Evolutionary conservation across 257 asterid genomes (phyloP).

Genomic region (Agastache rugosa): DNA sequence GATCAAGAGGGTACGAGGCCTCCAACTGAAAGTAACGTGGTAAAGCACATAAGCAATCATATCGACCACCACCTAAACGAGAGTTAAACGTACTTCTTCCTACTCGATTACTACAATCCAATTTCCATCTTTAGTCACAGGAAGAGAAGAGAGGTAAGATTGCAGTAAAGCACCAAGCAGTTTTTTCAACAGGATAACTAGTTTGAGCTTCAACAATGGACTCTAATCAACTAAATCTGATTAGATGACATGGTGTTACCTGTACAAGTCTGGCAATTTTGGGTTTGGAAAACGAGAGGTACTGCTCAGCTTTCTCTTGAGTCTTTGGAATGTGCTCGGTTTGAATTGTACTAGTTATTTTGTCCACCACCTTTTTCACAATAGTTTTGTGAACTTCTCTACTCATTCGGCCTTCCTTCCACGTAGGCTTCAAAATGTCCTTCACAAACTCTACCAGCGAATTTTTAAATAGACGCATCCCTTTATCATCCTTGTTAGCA

Average conservation of each 20-base stretch:
- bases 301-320: conserved; percentile 78
- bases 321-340: conserved; percentile 78
- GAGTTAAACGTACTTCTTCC: background rate
- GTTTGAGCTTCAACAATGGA: conserved; percentile 2
- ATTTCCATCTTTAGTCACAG: background rate
- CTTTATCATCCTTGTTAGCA: conserved; percentile 78
- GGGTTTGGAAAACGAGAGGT: conserved; percentile 69
- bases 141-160: conserved; percentile 4
- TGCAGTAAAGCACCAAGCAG: background rate
- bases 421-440: conserved; percentile 82
- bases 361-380: conserved; percentile 96
- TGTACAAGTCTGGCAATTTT: conserved; percentile 90
- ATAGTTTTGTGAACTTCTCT: conserved; percentile 88
- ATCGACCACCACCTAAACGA: background rate
- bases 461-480: conserved; percentile 76
- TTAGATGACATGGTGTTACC: conserved; percentile 49
- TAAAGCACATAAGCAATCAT: background rate
- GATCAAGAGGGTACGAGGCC: background rate
- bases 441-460: conserved; percentile 85
- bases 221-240: background rate
- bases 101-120: background rate
- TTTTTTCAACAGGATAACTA: conserved; percentile 1
- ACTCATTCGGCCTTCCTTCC: conserved; percentile 97
- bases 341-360: conserved; percentile 73
- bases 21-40: background rate